Evolutionary conservation across 768 basidiomycete species (phyloP).

Genomic region (Boletales sp.): DNA sequence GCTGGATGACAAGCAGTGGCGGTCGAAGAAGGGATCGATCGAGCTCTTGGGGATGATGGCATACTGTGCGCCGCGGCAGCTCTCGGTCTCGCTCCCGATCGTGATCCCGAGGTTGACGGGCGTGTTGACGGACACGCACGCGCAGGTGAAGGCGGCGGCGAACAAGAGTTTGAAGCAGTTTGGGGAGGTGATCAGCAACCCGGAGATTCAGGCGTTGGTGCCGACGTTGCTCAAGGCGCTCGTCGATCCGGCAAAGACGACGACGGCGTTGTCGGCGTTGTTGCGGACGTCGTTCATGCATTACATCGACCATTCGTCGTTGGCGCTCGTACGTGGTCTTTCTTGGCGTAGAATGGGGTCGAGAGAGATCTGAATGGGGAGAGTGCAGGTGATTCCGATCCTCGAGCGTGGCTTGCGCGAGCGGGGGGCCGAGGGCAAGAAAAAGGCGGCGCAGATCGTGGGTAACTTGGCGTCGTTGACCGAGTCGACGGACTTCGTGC

Average conservation of each 20-base stretch:
- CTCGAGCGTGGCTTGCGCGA: conserved; percentile 90
- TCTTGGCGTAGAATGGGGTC: background rate
- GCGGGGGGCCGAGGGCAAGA: conserved; percentile 90
- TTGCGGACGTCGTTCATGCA: conserved; percentile 96
- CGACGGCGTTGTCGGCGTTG: conserved; percentile 77
- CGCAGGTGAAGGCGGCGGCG: conserved; percentile 89
- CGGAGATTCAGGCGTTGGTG: conserved; percentile 90
- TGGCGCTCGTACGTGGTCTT: conserved; percentile 70
- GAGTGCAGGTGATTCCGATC: conserved; percentile 81
- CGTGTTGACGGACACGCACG: conserved; percentile 95
- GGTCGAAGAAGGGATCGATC: conserved; percentile 95
- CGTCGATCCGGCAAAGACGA: conserved; percentile 90
- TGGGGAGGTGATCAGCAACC: conserved; percentile 97
- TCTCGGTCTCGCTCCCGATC: conserved; percentile 91
- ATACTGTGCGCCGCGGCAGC: conserved; percentile 92
- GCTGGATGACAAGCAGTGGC: conserved; percentile 97
- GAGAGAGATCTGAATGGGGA: background rate
- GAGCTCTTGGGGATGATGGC: conserved; percentile 98
- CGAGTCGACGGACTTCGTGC: conserved; percentile 89
- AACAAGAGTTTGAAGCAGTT: conserved; percentile 97
- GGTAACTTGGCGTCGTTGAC: conserved; percentile 94
- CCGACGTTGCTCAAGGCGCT: conserved; percentile 89
- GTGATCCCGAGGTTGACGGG: conserved; percentile 95
- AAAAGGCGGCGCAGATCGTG: conserved; percentile 93
- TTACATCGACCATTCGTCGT: conserved; percentile 94